Conservation (phyloP, 2,329 filamentous ascomycete genomes). For the Colletotrichum tropicicola region DNA sequence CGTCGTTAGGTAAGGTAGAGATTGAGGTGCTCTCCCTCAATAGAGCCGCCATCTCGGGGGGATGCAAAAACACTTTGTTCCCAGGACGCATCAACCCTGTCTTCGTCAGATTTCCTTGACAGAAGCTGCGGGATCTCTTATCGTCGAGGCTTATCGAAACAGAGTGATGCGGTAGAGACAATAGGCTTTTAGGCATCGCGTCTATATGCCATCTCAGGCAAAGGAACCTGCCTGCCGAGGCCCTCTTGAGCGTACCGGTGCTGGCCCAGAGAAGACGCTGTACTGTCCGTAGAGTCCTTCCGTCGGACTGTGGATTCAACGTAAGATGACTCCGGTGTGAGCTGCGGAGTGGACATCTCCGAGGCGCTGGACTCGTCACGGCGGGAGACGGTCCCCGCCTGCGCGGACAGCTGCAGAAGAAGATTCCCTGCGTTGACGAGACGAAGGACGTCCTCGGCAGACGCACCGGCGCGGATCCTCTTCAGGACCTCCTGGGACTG, state of each 20-base stretch:
- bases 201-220: not conserved
- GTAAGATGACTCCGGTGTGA: not conserved
- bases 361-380: not conserved
- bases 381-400: not conserved
- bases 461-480: not conserved
- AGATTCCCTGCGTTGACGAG: not conserved
- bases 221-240: too few species aligned
- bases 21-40: too few species aligned
- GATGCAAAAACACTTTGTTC: too few species aligned
- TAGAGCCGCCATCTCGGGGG: too few species aligned
- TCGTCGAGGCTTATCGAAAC: not conserved
- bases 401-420: not conserved
- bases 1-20: too few species aligned
- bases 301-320: not conserved
- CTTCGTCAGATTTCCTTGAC: not conserved
- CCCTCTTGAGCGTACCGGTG: too few species aligned
- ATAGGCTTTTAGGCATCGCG: not conserved
- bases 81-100: too few species aligned
- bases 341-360: not conserved
- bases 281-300: too few species aligned
- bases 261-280: too few species aligned
- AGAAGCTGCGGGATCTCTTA: not conserved
- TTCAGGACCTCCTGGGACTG: not conserved
- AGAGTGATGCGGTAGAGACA: not conserved
- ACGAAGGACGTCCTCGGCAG: not conserved